phyloP scores from a whole-genome alignment of 1,284 basidiomycete genomes.

The Trichosporon sp. region DNA sequence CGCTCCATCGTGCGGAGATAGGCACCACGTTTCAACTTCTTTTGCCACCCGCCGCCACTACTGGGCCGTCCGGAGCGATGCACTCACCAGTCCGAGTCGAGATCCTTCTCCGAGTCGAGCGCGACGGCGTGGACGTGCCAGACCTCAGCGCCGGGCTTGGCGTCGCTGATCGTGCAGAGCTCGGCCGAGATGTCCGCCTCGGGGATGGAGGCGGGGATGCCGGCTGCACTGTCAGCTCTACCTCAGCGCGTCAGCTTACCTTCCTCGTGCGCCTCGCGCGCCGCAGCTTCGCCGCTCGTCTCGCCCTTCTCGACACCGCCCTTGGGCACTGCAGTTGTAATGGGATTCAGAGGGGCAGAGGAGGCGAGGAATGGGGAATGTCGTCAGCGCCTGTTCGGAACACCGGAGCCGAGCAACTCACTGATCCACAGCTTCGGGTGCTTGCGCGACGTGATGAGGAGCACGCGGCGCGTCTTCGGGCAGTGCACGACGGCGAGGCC shows the following conservation, averaged over 20 bases:
- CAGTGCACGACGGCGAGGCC: slow-evolving; percentile 41
- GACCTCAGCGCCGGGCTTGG: slow-evolving; percentile 10
- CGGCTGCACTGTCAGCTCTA: slow-evolving; percentile 3
- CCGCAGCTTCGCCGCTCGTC: slow-evolving; percentile 41
- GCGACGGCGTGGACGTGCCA: slow-evolving; percentile 39
- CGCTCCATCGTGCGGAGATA: neutral
- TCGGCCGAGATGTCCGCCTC: slow-evolving; percentile 5
- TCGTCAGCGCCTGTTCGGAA: neutral
- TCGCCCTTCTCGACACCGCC: slow-evolving; percentile 46
- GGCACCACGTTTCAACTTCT: neutral
- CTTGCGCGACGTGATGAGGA: slow-evolving; percentile 44
- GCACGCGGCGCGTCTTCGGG: slow-evolving; percentile 26
- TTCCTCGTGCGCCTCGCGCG: slow-evolving; percentile 47
- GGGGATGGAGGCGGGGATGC: slow-evolving; percentile 4
- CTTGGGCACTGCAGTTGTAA: slow-evolving; percentile 38
- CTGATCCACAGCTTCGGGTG: slow-evolving; percentile 45
- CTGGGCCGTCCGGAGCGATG: neutral
- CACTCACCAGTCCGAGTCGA: slow-evolving; percentile 29
- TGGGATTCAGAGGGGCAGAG: neutral
- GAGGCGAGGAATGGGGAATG: neutral
- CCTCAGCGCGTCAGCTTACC: slow-evolving; percentile 24
- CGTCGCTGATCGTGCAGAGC: neutral
- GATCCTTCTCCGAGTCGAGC: slow-evolving; percentile 18
- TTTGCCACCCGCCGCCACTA: neutral
- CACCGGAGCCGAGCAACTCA: slow-evolving; percentile 19